Evolutionary conservation across 257 asterid genomes (phyloP).

Genomic region (Fraxinus cuspidata): DNA sequence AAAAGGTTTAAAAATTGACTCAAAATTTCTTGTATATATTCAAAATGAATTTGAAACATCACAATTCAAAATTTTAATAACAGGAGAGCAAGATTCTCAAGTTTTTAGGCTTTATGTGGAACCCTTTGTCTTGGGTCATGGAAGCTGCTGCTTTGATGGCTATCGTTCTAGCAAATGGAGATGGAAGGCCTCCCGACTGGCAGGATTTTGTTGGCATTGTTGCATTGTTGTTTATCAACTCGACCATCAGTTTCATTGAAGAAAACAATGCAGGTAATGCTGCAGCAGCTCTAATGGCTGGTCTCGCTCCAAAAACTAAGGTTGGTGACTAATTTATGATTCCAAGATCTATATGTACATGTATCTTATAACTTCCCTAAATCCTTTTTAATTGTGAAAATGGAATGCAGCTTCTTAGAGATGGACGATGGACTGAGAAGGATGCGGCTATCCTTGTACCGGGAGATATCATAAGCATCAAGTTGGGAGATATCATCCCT

Average conservation of each 20-base stretch:
- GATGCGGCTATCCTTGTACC: constrained; percentile 92
- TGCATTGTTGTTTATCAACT: constrained; percentile 75
- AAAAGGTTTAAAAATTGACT: constrained; percentile 46
- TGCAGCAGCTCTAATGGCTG: constrained; percentile 95
- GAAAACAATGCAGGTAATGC: constrained; percentile 95
- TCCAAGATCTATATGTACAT: neutral
- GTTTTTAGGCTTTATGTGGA: constrained; percentile 96
- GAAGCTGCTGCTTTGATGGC: constrained; percentile 96
- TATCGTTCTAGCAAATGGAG: constrained; percentile 77
- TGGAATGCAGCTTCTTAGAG: constrained; percentile 64
- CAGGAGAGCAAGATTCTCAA: constrained; percentile 88
- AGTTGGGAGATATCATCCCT: constrained; percentile 85
- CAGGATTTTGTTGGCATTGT: constrained; percentile 85
- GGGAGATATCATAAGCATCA: constrained; percentile 84
- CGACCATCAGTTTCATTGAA: constrained; percentile 85
- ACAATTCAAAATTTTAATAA: neutral
- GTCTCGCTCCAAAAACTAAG: constrained; percentile 92
- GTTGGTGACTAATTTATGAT: constrained; percentile 39
- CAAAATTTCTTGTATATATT: neutral
- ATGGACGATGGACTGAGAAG: constrained; percentile 84
- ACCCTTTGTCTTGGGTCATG: constrained; percentile 96
- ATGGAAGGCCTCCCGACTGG: constrained; percentile 78
- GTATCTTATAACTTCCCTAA: neutral
- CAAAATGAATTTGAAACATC: neutral
- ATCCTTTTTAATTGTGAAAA: neutral